Conservation (phyloP, 2,329 filamentous ascomycete species). For the Dactylella cylindrospora region DNA sequence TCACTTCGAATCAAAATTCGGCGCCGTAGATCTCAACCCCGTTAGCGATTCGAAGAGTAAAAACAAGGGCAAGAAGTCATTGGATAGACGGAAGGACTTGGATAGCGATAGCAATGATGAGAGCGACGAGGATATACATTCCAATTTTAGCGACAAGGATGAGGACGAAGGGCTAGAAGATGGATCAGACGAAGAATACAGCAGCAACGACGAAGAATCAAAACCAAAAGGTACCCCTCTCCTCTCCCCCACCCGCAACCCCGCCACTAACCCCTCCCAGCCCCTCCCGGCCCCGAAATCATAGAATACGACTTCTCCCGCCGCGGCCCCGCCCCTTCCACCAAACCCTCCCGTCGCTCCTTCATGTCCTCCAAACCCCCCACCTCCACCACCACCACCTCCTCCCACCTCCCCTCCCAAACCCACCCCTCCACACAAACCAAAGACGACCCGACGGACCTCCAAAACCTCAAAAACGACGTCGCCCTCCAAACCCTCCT, state of each 20-base stretch:
- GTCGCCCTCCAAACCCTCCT: slow-evolving; percentile 87
- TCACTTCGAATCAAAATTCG: slow-evolving; percentile 37
- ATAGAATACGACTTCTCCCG: slow-evolving; percentile 41
- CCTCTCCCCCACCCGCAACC: slow-evolving; percentile 21
- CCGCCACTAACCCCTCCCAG: slow-evolving; percentile 46
- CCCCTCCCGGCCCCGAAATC: slow-evolving; percentile 50
- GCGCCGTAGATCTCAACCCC: slow-evolving; percentile 15
- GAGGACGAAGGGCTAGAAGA: too few species aligned
- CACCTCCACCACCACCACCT: not conserved
- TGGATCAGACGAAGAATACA: too few species aligned
- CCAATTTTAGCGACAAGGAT: too few species aligned
- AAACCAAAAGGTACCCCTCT: slow-evolving; percentile 49
- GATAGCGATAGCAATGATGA: too few species aligned
- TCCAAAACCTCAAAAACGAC: slow-evolving; percentile 57
- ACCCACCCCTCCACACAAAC: slow-evolving; percentile 5
- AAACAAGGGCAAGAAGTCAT: too few species aligned
- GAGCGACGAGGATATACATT: too few species aligned
- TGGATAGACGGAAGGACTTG: too few species aligned
- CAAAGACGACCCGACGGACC: too few species aligned
- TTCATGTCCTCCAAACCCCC: too few species aligned
- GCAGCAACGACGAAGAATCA: slow-evolving; percentile 51
- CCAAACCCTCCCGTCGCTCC: too few species aligned
- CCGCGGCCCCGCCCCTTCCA: slow-evolving; percentile 20
- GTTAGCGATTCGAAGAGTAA: too few species aligned
- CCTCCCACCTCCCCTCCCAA: slow-evolving; percentile 6